Evolutionary conservation across 805 yeast species (phyloP).

Genomic region (Candida suzukii): DNA sequence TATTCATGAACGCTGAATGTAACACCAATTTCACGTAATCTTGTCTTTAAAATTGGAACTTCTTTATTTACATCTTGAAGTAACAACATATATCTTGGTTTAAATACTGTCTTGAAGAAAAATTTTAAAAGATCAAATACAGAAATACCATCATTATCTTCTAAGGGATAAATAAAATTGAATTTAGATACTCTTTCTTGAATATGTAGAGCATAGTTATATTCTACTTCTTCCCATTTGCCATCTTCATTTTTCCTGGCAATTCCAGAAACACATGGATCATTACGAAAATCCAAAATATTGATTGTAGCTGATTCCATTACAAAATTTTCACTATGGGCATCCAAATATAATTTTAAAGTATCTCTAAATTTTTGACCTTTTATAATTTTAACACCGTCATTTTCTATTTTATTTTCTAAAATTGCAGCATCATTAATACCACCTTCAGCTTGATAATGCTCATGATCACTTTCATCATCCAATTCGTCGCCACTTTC

Average conservation of each 20-base stretch:
- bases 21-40: neutral
- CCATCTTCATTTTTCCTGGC: constrained; percentile 3
- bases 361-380: neutral
- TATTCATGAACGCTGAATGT: neutral
- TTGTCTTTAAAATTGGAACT: neutral
- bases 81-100: neutral
- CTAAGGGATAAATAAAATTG: constrained; percentile 13
- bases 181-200: constrained; percentile 12
- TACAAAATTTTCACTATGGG: neutral
- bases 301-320: neutral
- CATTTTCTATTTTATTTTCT: neutral
- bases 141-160: constrained; percentile 6
- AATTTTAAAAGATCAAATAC: constrained; percentile 9
- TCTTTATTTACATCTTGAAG: neutral
- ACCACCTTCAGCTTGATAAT: no score
- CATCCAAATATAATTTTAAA: neutral
- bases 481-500: neutral
- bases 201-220: constrained; percentile 10
- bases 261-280: constrained; percentile 8
- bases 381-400: neutral
- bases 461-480: no score
- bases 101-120: constrained; percentile 8
- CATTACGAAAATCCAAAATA: constrained; percentile 9
- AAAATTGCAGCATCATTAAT: neutral
- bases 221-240: constrained; percentile 10